A percentile compares a stretch with the other conserved stretches of the same genome.
phyloP scores from a whole-genome alignment of 345 rosid species.

The Luvunga scandens region DNA sequence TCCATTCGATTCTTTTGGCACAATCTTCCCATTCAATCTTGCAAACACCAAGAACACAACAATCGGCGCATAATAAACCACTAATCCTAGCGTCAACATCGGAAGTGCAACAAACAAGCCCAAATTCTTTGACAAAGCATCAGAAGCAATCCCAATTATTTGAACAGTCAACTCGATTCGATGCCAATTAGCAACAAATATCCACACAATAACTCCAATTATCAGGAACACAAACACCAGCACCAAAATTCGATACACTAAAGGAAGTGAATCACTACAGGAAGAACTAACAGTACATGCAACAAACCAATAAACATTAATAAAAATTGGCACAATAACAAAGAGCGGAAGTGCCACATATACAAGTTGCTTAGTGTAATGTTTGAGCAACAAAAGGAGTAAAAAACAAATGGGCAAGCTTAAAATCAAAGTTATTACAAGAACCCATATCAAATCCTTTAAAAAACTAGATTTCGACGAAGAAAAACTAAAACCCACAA shows the following conservation, averaged over 20 bases:
- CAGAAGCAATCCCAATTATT: constrained; percentile 73
- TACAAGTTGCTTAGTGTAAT: constrained; percentile 79
- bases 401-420: constrained; percentile 70
- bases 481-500: constrained; percentile 5
- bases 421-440: constrained; percentile 58
- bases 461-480: constrained; percentile 35
- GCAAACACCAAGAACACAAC: constrained; percentile 80
- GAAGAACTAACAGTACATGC: constrained; percentile 74
- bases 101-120: constrained; percentile 69
- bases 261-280: constrained; percentile 64
- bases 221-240: constrained; percentile 63
- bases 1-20: constrained; percentile 48
- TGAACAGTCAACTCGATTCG: constrained; percentile 70
- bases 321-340: constrained; percentile 58
- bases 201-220: constrained; percentile 75
- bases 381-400: constrained; percentile 70
- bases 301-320: constrained; percentile 87
- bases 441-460: constrained; percentile 59
- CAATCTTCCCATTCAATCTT: constrained; percentile 71
- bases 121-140: constrained; percentile 74
- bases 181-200: constrained; percentile 77
- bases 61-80: constrained; percentile 63
- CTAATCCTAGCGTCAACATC: constrained; percentile 50
- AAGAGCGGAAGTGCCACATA: constrained; percentile 78
- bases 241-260: constrained; percentile 65